A percentile compares a stretch with the other conserved stretches of the same genome.
Evolutionary conservation across 345 rosid genomes (phyloP).

Genomic region (Gossypium bickii): DNA sequence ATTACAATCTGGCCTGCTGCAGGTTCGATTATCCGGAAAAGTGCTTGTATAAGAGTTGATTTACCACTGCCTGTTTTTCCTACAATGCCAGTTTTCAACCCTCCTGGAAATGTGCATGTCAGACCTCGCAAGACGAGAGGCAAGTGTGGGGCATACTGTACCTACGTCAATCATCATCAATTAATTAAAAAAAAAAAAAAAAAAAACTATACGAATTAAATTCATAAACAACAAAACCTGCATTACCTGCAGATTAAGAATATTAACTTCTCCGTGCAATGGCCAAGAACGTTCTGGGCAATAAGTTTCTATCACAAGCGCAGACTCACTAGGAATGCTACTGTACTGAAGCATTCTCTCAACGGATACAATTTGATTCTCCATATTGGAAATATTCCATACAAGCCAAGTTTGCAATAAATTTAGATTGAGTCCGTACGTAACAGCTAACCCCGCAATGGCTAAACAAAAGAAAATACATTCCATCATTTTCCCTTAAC

Average conservation of each 20-base stretch:
- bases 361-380: slow-evolving; percentile 36
- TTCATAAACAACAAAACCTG: background rate
- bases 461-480: slow-evolving; percentile 28
- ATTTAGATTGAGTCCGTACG: slow-evolving; percentile 74
- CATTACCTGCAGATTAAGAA: slow-evolving; percentile 44
- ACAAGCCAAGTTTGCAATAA: slow-evolving; percentile 60
- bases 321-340: slow-evolving; percentile 54
- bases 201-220: background rate
- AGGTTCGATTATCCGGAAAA: slow-evolving; percentile 59
- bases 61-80: slow-evolving; percentile 72
- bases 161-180: slow-evolving; percentile 18
- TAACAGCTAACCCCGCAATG: slow-evolving; percentile 81
- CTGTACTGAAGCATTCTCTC: slow-evolving; percentile 65
- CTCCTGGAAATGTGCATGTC: slow-evolving; percentile 48
- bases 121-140: slow-evolving; percentile 50
- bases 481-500: background rate
- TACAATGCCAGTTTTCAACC: slow-evolving; percentile 49
- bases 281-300: slow-evolving; percentile 57
- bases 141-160: slow-evolving; percentile 51
- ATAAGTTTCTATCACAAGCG: slow-evolving; percentile 51
- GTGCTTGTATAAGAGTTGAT: slow-evolving; percentile 56
- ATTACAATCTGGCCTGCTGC: slow-evolving; percentile 46
- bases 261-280: slow-evolving; percentile 44
- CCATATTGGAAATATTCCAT: slow-evolving; percentile 62
- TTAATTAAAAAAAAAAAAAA: too few relatives aligned